These are phyloP conservation scores for Oryza australiensis DNA, from an alignment of 176 grass and related monocot species.

Conservation along the genomic window DNA sequence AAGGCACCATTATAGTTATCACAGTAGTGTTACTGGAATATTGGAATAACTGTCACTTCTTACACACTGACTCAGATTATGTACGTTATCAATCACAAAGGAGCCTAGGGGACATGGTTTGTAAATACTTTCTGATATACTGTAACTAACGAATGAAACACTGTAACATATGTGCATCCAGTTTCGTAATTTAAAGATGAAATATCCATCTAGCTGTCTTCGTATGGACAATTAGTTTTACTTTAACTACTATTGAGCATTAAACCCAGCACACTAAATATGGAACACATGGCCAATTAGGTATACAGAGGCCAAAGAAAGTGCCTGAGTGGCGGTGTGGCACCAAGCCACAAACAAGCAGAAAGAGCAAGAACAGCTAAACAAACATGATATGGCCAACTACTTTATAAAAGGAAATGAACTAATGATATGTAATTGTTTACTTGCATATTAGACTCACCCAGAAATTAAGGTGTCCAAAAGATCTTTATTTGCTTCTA, in stretches of 20 bases:
- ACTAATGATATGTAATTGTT: background rate
- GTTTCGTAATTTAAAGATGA: background rate
- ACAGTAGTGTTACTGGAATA: background rate
- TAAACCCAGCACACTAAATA: background rate
- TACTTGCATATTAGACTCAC: conserved; percentile 36
- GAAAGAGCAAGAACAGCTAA: background rate
- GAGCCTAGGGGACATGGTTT: background rate
- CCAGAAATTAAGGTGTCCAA: conserved; percentile 75
- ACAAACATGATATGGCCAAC: background rate
- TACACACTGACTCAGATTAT: background rate
- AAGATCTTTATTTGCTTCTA: conserved; percentile 86
- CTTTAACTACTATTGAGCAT: background rate
- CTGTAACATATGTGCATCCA: background rate
- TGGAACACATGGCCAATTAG: conserved; percentile 1
- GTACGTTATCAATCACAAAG: background rate
- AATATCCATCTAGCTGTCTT: background rate
- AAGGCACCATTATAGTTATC: background rate
- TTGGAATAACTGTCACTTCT: background rate
- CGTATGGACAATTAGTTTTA: background rate
- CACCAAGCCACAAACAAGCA: background rate
- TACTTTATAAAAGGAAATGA: background rate
- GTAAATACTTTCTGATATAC: background rate
- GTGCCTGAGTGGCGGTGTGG: background rate
- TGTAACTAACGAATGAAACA: background rate
- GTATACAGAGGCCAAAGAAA: background rate